These are phyloP conservation scores for Calocera cornea DNA, from an alignment of 768 basidiomycete species.

Conservation along the genomic window DNA sequence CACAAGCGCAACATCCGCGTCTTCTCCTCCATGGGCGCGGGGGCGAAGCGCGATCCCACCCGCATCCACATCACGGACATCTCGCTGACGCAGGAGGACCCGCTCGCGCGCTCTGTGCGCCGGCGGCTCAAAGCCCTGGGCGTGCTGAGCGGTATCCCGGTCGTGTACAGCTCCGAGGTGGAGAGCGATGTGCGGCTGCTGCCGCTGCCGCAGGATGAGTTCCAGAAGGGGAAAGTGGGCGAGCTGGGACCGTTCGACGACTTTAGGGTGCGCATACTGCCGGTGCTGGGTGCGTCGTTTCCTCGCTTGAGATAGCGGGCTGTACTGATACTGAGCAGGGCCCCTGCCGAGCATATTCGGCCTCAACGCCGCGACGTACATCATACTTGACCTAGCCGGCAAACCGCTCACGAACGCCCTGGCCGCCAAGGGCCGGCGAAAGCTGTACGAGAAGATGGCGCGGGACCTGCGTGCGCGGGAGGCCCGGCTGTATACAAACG, in stretches of 20 bases:
- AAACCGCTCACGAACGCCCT: slow-evolving; percentile 74
- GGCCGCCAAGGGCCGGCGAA: slow-evolving; percentile 71
- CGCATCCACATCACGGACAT: slow-evolving; percentile 93
- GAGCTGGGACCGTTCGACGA: slow-evolving; percentile 85
- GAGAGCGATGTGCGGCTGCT: slow-evolving; percentile 77
- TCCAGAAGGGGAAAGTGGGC: slow-evolving; percentile 73
- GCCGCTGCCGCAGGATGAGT: slow-evolving; percentile 84
- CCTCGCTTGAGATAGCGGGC: neutral
- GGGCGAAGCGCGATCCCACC: slow-evolving; percentile 89
- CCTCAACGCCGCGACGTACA: slow-evolving; percentile 74
- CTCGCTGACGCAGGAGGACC: slow-evolving; percentile 83
- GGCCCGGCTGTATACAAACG: slow-evolving; percentile 43
- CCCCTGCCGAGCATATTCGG: slow-evolving; percentile 86
- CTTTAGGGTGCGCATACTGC: slow-evolving; percentile 85
- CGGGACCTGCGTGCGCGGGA: slow-evolving; percentile 67
- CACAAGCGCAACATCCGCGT: slow-evolving; percentile 64
- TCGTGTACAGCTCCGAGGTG: slow-evolving; percentile 92
- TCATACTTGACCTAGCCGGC: slow-evolving; percentile 71
- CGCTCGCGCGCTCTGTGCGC: slow-evolving; percentile 82
- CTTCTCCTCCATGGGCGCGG: slow-evolving; percentile 94
- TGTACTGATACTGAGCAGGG: slow-evolving; percentile 27
- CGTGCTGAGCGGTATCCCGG: slow-evolving; percentile 58
- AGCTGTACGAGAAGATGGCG: slow-evolving; percentile 67
- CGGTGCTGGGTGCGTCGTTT: slow-evolving; percentile 56
- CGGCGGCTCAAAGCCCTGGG: slow-evolving; percentile 41